Conservation (phyloP, 2,329 filamentous ascomycete species). For the Ascochyta clinopodiicola region DNA sequence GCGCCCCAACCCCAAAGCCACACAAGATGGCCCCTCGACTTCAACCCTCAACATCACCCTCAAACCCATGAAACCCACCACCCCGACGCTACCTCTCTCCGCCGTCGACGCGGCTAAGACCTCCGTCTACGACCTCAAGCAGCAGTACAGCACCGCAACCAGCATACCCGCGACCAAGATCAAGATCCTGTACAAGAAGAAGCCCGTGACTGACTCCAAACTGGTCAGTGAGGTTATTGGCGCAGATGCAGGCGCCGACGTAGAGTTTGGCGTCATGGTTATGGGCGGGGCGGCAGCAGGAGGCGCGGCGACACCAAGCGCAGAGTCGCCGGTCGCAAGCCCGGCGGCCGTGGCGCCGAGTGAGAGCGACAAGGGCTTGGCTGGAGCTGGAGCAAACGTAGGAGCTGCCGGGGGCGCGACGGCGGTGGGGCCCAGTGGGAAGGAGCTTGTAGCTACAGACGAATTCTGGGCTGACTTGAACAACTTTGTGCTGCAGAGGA, state of each 20-base stretch:
- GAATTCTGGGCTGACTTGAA: conserved; percentile 88
- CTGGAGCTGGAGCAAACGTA: conserved; percentile 23
- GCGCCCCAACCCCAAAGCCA: conserved; percentile 51
- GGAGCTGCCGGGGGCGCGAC: conserved; percentile 43
- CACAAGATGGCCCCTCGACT: conserved; percentile 49
- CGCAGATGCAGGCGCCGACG: conserved; percentile 58
- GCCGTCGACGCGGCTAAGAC: conserved; percentile 68
- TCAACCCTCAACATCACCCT: conserved; percentile 56
- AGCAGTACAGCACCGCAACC: conserved; percentile 68
- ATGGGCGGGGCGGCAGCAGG: conserved; percentile 66
- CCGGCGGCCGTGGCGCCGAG: conserved; percentile 60
- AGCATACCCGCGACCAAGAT: conserved; percentile 72
- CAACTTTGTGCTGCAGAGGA: conserved; percentile 78
- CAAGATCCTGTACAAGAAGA: conserved; percentile 85
- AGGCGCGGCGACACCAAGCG: conserved; percentile 28
- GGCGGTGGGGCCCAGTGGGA: conserved; percentile 62
- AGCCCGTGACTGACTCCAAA: conserved; percentile 80
- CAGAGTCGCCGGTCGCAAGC: conserved; percentile 55
- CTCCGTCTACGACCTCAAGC: conserved; percentile 80
- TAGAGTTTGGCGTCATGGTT: conserved; percentile 89
- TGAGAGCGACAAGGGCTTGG: conserved; percentile 56
- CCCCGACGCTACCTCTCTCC: conserved; percentile 69
- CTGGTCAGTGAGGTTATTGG: conserved; percentile 74
- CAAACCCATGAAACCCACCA: conserved; percentile 72
- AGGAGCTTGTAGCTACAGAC: conserved; percentile 68